Percentiles rank a stretch among this genome's conserved stretches.
These are phyloP conservation scores for Mycosphaerella sp. DNA, from an alignment of 2,329 filamentous ascomycete genomes.

Conservation along the genomic window DNA sequence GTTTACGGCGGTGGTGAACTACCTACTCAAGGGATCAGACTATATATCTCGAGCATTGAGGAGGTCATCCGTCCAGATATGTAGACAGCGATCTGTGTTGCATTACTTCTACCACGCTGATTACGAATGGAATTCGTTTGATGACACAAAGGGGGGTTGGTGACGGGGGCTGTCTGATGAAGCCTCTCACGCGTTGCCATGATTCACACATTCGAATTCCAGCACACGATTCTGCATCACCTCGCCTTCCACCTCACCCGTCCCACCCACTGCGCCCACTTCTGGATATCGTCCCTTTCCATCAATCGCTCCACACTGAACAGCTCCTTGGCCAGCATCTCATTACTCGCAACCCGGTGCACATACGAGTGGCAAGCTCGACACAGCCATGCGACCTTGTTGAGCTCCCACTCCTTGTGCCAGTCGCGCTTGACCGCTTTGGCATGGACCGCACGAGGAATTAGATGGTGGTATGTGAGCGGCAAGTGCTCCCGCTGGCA, in stretches of 20 bases:
- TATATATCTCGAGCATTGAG: too few relatives aligned
- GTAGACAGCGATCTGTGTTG: too few relatives aligned
- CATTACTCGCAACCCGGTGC: slow-evolving; percentile 66
- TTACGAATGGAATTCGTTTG: too few relatives aligned
- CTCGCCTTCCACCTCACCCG: slow-evolving; percentile 65
- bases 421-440: slow-evolving; percentile 72
- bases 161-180: too few relatives aligned
- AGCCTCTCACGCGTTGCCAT: too few relatives aligned
- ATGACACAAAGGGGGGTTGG: too few relatives aligned
- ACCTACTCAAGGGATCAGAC: too few relatives aligned
- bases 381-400: slow-evolving; percentile 81
- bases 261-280: slow-evolving; percentile 67
- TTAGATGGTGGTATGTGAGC: slow-evolving; percentile 77
- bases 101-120: background rate
- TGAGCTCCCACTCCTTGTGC: slow-evolving; percentile 67
- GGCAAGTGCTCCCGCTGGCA: slow-evolving; percentile 68
- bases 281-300: slow-evolving; percentile 63
- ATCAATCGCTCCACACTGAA: slow-evolving; percentile 67
- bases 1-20: too few relatives aligned
- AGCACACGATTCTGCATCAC: slow-evolving; percentile 23
- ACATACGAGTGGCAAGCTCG: slow-evolving; percentile 78
- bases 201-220: background rate
- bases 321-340: slow-evolving; percentile 66
- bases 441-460: slow-evolving; percentile 69
- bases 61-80: background rate